phyloP scores from a whole-genome alignment of 2,329 filamentous ascomycete genomes.

The Hymenoscyphus albidus region DNA sequence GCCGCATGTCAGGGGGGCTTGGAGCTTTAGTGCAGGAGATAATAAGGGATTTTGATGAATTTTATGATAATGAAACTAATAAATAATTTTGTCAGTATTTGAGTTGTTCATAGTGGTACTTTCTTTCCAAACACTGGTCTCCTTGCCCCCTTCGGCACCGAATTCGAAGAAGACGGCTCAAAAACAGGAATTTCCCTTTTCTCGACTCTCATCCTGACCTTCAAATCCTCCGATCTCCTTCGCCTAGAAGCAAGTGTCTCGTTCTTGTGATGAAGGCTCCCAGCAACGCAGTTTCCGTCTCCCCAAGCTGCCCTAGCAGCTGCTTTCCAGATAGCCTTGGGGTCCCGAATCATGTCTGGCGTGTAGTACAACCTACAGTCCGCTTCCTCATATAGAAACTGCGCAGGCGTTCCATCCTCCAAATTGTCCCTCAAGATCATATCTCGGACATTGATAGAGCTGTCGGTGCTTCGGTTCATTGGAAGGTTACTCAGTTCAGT shows the following conservation, averaged over 20 bases:
- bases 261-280: slow-evolving; percentile 15
- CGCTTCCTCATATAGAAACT: slow-evolving; percentile 59
- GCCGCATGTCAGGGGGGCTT: slow-evolving; percentile 36
- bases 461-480: slow-evolving; percentile 31
- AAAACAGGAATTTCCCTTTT: slow-evolving; percentile 3
- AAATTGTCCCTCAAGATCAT: slow-evolving; percentile 32
- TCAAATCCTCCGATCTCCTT: slow-evolving; percentile 19
- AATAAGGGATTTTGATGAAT: background rate
- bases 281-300: slow-evolving; percentile 35
- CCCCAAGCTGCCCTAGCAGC: slow-evolving; percentile 40
- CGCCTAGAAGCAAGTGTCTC: slow-evolving; percentile 15
- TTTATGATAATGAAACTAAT: background rate
- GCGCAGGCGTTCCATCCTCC: slow-evolving; percentile 43
- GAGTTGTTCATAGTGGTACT: slow-evolving; percentile 13
- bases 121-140: slow-evolving; percentile 14
- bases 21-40: background rate
- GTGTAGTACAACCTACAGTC: slow-evolving; percentile 60
- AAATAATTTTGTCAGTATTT: background rate
- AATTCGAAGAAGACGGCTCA: background rate
- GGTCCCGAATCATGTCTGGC: slow-evolving; percentile 46
- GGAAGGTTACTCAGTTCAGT: slow-evolving; percentile 16
- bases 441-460: slow-evolving; percentile 42
- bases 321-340: slow-evolving; percentile 48
- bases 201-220: slow-evolving; percentile 13
- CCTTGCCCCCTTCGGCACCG: slow-evolving; percentile 4